Evolutionary conservation across 768 basidiomycete species (phyloP).

Genomic region (Boletus vermiculosoides): DNA sequence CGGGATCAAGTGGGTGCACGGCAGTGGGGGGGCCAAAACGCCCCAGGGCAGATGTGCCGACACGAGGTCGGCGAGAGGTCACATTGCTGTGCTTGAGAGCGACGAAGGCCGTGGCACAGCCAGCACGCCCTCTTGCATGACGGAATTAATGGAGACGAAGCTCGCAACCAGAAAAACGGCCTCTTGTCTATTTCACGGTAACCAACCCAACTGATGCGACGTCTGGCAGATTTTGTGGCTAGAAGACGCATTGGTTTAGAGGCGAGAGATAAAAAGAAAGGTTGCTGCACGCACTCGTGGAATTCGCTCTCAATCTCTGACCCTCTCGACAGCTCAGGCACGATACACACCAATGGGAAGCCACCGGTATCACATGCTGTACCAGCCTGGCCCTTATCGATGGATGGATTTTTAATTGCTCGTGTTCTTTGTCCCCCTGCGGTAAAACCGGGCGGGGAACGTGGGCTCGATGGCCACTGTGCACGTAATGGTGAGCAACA

Average conservation of each 20-base stretch:
- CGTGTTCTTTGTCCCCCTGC: constrained; percentile 1
- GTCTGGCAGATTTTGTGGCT: constrained; percentile 7
- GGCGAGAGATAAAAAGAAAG: neutral
- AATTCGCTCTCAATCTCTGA: neutral
- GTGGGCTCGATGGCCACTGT: neutral
- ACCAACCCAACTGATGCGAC: neutral
- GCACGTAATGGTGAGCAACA: constrained; percentile 14
- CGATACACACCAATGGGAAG: neutral
- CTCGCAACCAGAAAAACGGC: neutral
- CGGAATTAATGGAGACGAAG: constrained; percentile 1
- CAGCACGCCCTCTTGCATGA: neutral
- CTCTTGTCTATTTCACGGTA: constrained; percentile 3
- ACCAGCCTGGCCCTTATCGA: neutral
- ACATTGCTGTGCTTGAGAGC: constrained; percentile 3
- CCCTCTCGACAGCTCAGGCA: neutral
- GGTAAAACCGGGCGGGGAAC: constrained; percentile 1
- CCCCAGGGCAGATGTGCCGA: neutral
- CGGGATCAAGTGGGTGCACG: constrained; percentile 10
- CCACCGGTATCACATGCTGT: neutral
- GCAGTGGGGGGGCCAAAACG: constrained; percentile 3
- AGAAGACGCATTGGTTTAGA: constrained; percentile 1
- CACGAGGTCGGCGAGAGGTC: constrained; percentile 20
- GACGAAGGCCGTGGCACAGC: constrained; percentile 1
- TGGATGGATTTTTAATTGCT: neutral
- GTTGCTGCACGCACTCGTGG: constrained; percentile 2